phyloP scores from a whole-genome alignment of 108 stramenopile genomes.

The Bacterosira constricta region DNA sequence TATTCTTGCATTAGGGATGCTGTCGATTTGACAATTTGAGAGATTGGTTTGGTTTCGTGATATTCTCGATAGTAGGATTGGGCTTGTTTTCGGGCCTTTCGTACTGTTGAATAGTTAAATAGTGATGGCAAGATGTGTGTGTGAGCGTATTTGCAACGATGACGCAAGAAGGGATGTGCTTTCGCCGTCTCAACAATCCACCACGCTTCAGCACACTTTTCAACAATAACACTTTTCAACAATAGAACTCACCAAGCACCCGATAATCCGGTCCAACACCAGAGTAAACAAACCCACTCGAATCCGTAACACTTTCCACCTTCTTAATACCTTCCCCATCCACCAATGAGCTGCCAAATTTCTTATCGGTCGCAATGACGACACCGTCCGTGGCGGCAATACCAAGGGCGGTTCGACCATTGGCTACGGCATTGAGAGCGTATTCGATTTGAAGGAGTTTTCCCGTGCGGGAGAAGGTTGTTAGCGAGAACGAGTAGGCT shows the following conservation, averaged over 20 bases:
- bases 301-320: slow-evolving; percentile 89
- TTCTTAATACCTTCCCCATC: slow-evolving; percentile 89
- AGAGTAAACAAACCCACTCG: slow-evolving; percentile 94
- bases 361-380: slow-evolving; percentile 99
- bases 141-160: background rate
- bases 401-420: slow-evolving; percentile 96
- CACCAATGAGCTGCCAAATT: slow-evolving; percentile 87
- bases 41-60: slow-evolving; percentile 89
- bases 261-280: slow-evolving; percentile 99
- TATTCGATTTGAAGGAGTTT: slow-evolving; percentile 99
- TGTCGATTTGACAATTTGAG: slow-evolving; percentile 91
- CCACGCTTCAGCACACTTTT: no score
- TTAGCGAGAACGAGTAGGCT: slow-evolving; percentile 97
- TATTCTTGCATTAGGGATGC: slow-evolving; percentile 99
- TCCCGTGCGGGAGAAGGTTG: slow-evolving; percentile 97
- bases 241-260: slow-evolving; percentile 81
- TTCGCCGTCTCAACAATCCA: no score
- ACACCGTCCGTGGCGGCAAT: slow-evolving; percentile 98
- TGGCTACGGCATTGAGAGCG: slow-evolving; percentile 97
- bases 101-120: slow-evolving; percentile 56
- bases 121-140: background rate
- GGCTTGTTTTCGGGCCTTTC: slow-evolving; percentile 93
- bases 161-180: no score
- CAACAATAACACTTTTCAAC: background rate
- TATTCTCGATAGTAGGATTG: slow-evolving; percentile 93